Percentiles rank a stretch among this genome's conserved stretches.
phyloP scores from a whole-genome alignment of 169 alveolate species.

The Eimeria acervulina region DNA sequence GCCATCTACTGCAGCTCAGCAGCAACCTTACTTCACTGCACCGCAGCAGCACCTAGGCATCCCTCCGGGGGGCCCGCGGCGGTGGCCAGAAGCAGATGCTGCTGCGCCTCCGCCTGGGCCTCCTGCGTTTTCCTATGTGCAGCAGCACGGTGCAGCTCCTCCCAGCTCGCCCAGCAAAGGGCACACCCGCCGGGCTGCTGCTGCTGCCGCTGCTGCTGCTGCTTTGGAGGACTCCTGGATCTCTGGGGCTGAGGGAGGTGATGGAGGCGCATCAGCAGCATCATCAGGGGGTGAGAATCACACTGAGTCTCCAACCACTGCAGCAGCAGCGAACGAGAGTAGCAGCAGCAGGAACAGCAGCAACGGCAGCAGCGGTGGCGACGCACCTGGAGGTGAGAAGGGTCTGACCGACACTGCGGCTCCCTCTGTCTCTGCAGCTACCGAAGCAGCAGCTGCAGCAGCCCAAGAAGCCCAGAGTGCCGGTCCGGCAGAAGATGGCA shows the following conservation, averaged over 20 bases:
- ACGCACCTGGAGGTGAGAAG: background rate
- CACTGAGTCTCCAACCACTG: background rate
- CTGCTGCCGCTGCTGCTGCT: slow-evolving; percentile 11
- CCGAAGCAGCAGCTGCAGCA: slow-evolving; percentile 60
- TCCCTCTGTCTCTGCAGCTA: slow-evolving; percentile 28
- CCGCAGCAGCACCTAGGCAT: slow-evolving; percentile 57
- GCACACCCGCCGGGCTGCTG: slow-evolving; percentile 14
- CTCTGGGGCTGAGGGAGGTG: background rate
- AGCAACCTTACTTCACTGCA: slow-evolving; percentile 36
- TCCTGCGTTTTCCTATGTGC: slow-evolving; percentile 11
- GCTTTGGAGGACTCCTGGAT: background rate
- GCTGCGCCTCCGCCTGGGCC: slow-evolving; percentile 5
- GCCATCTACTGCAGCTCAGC: slow-evolving; percentile 33
- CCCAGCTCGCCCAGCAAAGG: background rate
- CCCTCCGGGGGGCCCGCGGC: background rate
- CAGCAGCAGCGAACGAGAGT: background rate
- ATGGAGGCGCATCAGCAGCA: background rate
- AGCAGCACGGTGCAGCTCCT: slow-evolving; percentile 24
- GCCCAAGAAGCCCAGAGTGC: background rate
- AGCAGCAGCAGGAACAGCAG: slow-evolving; percentile 6
- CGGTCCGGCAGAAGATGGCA: background rate
- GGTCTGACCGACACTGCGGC: slow-evolving; percentile 19
- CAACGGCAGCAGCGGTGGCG: slow-evolving; percentile 39
- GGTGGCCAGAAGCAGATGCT: slow-evolving; percentile 12
- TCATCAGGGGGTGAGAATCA: background rate